Evolutionary conservation across 2,329 filamentous ascomycete species (phyloP).

Genomic region (Fusarium oligoseptatum): DNA sequence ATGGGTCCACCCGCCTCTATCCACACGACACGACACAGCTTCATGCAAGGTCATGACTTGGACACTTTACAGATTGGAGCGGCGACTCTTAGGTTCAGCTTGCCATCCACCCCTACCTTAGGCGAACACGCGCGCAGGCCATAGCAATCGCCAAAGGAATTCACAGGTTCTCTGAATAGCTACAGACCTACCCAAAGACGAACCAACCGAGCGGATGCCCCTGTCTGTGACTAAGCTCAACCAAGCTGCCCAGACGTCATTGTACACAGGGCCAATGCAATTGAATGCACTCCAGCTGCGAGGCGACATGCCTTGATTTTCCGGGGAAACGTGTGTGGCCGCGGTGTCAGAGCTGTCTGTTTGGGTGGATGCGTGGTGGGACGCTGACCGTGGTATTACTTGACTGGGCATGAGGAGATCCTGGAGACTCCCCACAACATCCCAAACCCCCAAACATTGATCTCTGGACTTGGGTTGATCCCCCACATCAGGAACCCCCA

Average conservation of each 20-base stretch:
- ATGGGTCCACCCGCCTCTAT: conserved; percentile 25
- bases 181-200: background rate
- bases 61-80: background rate
- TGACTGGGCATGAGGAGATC: conserved; percentile 36
- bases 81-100: conserved; percentile 2
- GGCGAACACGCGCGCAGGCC: background rate
- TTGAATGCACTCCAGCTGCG: conserved; percentile 42
- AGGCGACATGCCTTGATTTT: conserved; percentile 44
- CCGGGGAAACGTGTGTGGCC: conserved; percentile 42
- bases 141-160: conserved; percentile 2
- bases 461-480: conserved; percentile 36
- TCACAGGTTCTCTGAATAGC: conserved; percentile 1
- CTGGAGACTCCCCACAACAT: conserved; percentile 38
- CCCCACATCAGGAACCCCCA: conserved; percentile 42
- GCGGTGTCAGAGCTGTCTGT: conserved; percentile 30
- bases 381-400: conserved; percentile 33
- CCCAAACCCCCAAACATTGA: conserved; percentile 18
- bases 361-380: conserved; percentile 38
- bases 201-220: conserved; percentile 5
- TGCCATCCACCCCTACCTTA: conserved; percentile 1
- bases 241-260: conserved; percentile 40
- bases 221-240: conserved; percentile 28
- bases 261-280: conserved; percentile 37
- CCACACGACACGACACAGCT: conserved; percentile 28
- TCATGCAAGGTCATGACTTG: conserved; percentile 12